Evolutionary conservation across 345 rosid genomes (phyloP).

Genomic region (Linum lewisii): DNA sequence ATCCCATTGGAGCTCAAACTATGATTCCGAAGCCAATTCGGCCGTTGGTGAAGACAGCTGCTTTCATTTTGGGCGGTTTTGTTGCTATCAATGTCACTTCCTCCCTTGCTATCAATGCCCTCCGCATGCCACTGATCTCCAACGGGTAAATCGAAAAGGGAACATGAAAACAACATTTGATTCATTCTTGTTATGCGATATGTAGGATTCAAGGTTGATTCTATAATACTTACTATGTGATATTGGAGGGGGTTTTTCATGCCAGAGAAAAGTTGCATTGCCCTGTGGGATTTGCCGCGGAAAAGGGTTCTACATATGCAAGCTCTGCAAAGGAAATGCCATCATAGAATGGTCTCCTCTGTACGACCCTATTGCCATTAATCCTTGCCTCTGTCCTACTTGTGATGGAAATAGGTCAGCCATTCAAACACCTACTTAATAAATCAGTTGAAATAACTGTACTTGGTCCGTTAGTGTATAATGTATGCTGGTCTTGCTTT

Average conservation of each 20-base stretch:
- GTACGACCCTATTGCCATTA: slow-evolving; percentile 63
- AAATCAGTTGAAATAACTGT: not conserved
- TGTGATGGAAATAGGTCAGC: slow-evolving; percentile 82
- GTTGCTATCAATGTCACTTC: slow-evolving; percentile 34
- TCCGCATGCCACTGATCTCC: slow-evolving; percentile 30
- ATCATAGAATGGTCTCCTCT: slow-evolving; percentile 68
- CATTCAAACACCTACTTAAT: not conserved
- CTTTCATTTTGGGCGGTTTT: slow-evolving; percentile 35
- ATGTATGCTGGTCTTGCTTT: not conserved
- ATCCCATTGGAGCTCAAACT: slow-evolving; percentile 15
- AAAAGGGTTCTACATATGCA: slow-evolving; percentile 80
- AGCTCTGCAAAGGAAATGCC: slow-evolving; percentile 69
- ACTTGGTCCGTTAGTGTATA: not conserved
- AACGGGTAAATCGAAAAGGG: slow-evolving; percentile 24
- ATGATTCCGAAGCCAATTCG: slow-evolving; percentile 49
- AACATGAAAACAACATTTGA: not conserved
- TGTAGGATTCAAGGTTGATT: not conserved
- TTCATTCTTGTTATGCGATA: not conserved
- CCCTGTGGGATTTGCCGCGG: slow-evolving; percentile 57
- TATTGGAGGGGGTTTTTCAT: too few relatives aligned
- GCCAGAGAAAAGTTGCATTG: slow-evolving; percentile 38
- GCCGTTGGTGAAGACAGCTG: slow-evolving; percentile 22
- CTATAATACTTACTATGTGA: too few relatives aligned
- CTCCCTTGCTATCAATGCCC: slow-evolving; percentile 27
- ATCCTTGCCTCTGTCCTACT: slow-evolving; percentile 85